Base-by-base conservation (phyloP, 2,329 filamentous ascomycete species). In the Blastomyces parvus region DNA sequence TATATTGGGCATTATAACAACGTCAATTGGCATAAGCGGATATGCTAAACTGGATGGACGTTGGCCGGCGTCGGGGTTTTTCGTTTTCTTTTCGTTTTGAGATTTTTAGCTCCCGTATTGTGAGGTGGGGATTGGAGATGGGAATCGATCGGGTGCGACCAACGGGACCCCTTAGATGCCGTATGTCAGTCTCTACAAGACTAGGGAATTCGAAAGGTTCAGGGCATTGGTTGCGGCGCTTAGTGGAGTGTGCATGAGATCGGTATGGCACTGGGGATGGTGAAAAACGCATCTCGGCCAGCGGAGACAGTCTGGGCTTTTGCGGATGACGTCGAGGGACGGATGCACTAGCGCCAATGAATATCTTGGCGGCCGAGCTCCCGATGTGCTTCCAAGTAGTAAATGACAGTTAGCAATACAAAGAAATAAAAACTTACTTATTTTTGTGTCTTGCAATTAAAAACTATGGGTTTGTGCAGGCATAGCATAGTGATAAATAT, bases 1-100 rank as follows among this genome's bases (percentile, higher is more conserved):
- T 71, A 74, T 75, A 46, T 62, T 71, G 64, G 56, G n/a, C 30
- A n/a, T 19, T 50, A 25, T 50, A 8, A 25, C 25, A 46, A 27
- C 7, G 14, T 17, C 58, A 59, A 59, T 48, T 48, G 42, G 58
- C 13, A 59, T 17, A 42, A 36, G 19, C 7, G 42, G 7, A 33
- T 59, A 48, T 59, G 27, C n/a, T n/a, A 17, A 30, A 25, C 9
- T 25, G 42, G 58, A 30, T 19, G 14, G 42, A 5, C 8, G 40
- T 19, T 33, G 40, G 27, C 38, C 22, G 22, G 25, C 7, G 38
- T 17, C 13, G 19, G 56, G 36, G n/a, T 8, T 25, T 42, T 40
- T 44, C 4, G 7, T 19, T 44, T 42, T 42, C 14, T 44, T 44
- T n/a, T 17, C 17, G 1, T 13, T 38, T 38, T 38, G 11, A 38